Evolutionary conservation across 2,329 filamentous ascomycete genomes (phyloP), one percentile per base, ranked within the genome.

Genomic region (Gaeumannomyces sp.): DNA sequence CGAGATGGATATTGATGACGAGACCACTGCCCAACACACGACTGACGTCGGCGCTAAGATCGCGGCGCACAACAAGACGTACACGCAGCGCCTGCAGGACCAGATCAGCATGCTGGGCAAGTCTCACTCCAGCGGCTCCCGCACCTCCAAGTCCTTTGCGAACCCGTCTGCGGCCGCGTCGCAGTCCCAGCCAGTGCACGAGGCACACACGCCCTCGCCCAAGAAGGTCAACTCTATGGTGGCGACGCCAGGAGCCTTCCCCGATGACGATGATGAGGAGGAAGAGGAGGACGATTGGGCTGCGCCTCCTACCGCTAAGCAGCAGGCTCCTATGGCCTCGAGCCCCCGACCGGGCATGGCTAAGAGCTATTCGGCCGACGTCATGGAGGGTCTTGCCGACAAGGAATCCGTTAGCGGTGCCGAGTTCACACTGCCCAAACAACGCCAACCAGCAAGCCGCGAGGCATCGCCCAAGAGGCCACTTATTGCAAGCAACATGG

Each of bases 61-160:
- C 35, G 81, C 83, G 7, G 76, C 83, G 2, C 89, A 94, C 72
- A 92, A 88, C 76, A 96, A 96, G 74, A 93, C 92, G 0, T 96
- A 95, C n/a, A 97, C 95, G 0, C 93, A 98, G 75, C 84, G 91
- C 59, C 81, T 99, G 22, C 93, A 97, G 69, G 94, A 98, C 71
- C 92, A 93, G 71, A 98, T 99, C 71, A 96, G 88, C 72, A 84
- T 85, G 78, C 78, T 89, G 62, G 85, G 86, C 22, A 85, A 89
- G 69, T 80, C 81, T 0, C 84, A 86, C 66, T 75, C 82, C 6
- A 80, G 76, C 59, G 76, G 77, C 61, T 72, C 78, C 25, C 77
- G 81, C 53, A 74, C 77, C 22, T 80, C 83, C 1, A 85, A 84
- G 66, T 81, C 80, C 1, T 76, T 80, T 11, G 75, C 78, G 3